Conservation (phyloP, 208 protist species). For the Acanthamoeba healyi region DNA sequence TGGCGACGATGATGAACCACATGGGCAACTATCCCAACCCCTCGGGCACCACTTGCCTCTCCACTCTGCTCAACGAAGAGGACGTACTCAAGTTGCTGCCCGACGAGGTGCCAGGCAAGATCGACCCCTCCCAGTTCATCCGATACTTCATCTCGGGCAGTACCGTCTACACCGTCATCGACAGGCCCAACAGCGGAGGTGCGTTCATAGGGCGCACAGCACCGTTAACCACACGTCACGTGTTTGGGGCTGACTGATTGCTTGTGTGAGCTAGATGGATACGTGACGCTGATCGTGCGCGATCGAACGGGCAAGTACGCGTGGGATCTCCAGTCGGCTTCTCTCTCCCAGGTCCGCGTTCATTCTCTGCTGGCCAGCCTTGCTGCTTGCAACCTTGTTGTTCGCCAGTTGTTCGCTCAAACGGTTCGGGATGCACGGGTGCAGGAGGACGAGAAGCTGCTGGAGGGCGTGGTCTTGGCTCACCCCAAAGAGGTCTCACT, state of each 20-base stretch:
- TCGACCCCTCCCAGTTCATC: slow-evolving; percentile 6
- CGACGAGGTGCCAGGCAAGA: slow-evolving; percentile 14
- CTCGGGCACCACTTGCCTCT: slow-evolving; percentile 16
- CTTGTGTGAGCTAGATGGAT: not conserved
- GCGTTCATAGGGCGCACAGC: no score
- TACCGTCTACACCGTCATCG: slow-evolving; percentile 30
- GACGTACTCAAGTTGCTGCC: not conserved
- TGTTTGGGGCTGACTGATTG: no score
- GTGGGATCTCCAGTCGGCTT: slow-evolving; percentile 21
- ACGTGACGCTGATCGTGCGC: slow-evolving; percentile 40
- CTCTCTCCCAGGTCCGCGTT: not conserved
- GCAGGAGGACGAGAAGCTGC: not conserved
- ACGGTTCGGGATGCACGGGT: no score
- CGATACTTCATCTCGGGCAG: not conserved
- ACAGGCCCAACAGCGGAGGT: slow-evolving; percentile 53
- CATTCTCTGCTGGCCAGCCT: no score
- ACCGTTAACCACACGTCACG: no score
- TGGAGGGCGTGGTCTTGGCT: not conserved
- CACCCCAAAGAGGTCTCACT: not conserved
- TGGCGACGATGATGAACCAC: slow-evolving; percentile 49
- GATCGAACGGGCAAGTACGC: slow-evolving; percentile 40
- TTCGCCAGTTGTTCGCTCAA: no score
- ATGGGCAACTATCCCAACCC: slow-evolving; percentile 25
- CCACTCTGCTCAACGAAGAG: slow-evolving; percentile 26
- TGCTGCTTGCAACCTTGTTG: no score